Evolutionary conservation across 1,284 basidiomycete genomes (phyloP).

Genomic region (Dichomitus squalens): DNA sequence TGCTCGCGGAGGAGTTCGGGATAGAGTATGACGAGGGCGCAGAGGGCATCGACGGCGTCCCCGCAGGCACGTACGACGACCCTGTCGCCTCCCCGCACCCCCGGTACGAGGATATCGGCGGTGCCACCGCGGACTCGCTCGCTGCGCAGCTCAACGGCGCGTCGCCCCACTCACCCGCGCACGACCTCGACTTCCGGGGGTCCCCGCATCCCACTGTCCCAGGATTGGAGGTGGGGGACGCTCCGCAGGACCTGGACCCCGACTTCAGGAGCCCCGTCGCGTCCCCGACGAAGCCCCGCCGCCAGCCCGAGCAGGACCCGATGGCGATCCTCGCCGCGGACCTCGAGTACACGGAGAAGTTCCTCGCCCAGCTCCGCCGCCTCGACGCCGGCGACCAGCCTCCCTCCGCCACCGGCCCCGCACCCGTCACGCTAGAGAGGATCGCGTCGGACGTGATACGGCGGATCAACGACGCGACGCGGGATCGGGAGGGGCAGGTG

Average conservation of each 20-base stretch:
- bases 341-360: slow-evolving; percentile 75
- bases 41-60: slow-evolving; percentile 69
- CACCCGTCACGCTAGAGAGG: slow-evolving; percentile 61
- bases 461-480: slow-evolving; percentile 69
- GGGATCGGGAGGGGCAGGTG: slow-evolving; percentile 77
- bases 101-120: slow-evolving; percentile 18
- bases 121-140: slow-evolving; percentile 16
- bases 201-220: slow-evolving; percentile 11
- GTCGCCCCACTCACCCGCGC: slow-evolving; percentile 16
- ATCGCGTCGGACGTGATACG: slow-evolving; percentile 78
- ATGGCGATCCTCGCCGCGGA: slow-evolving; percentile 72
- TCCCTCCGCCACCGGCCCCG: slow-evolving; percentile 13
- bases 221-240: slow-evolving; percentile 22
- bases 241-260: slow-evolving; percentile 43
- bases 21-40: slow-evolving; percentile 85
- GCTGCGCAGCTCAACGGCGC: slow-evolving; percentile 21
- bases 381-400: slow-evolving; percentile 58
- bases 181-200: background rate
- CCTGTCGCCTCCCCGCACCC: slow-evolving; percentile 1
- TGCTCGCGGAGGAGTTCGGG: slow-evolving; percentile 82
- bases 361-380: slow-evolving; percentile 67
- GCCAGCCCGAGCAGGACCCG: slow-evolving; percentile 59
- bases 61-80: slow-evolving; percentile 18
- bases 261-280: slow-evolving; percentile 44
- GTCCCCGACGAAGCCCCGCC: slow-evolving; percentile 29